Base-by-base conservation (phyloP, 805 yeast species). In the Metschnikowia drakensbergensis region DNA sequence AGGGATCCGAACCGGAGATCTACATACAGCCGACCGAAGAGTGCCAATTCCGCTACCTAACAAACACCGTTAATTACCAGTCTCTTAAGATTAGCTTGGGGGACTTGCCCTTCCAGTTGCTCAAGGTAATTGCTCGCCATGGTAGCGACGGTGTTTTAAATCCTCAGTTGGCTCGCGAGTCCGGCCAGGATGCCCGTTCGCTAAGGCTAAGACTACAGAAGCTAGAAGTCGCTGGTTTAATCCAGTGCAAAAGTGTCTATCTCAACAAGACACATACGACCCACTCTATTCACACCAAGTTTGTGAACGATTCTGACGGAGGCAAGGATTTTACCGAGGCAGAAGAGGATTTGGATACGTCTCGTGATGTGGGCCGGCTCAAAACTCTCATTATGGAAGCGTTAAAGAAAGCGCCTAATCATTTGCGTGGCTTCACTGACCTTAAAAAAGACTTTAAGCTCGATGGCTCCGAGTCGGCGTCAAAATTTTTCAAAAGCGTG, bases 161-260 rank as follows among this genome's bases (percentile, higher is more conserved):
- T 0, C 67, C 80, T 29, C 81, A 79, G 26, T 67, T 86, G 49
- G 77, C 83, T 2, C 66, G 68, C 36, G 70, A 66, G 17, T 79
- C 90, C 0, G 79, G 79, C 6, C 94, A 86, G 63, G 94, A 86
- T 57, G 79, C 83, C 13, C 73, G 92, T 53, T 83, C 90, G 49
- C 69, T 84, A 36, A 82, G 90, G 0, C 71, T 81, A 0, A 72
- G 94, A 55, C 68, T 84, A 45, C 81, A 78, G 56, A 73, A 74
- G 37, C 65, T 86, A 17, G 79, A 74, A 49, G 77, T 72, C 6
- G 61, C 71, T 33, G 80, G 79, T 22, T 64, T 82, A 13, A 75
- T 83, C 4, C 65, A 65, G 23, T 79, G 74, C 44, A 60, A 57
- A 8, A 64, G 54, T 38, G 64, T 61, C 10, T 72, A 59, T 49